phyloP scores from a whole-genome alignment of 2,329 filamentous ascomycete species.

The Penicillium digitatum region DNA sequence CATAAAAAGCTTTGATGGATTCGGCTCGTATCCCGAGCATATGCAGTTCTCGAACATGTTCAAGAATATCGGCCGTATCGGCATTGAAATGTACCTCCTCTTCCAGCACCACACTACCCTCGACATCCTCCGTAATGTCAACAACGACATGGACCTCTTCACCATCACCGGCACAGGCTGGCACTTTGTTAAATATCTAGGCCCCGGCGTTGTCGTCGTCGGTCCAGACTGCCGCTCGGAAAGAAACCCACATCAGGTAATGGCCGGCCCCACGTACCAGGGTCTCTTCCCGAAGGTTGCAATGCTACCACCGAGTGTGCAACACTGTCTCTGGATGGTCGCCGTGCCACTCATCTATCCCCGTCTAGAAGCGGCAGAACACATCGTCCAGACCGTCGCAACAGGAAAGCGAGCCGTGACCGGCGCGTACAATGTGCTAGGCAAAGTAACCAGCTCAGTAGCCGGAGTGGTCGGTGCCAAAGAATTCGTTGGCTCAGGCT shows the following conservation, averaged over 20 bases:
- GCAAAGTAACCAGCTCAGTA: slow-evolving; percentile 90
- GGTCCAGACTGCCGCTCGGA: slow-evolving; percentile 91
- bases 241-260: slow-evolving; percentile 81
- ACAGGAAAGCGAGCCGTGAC: slow-evolving; percentile 97
- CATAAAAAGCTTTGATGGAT: slow-evolving; percentile 82
- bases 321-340: slow-evolving; percentile 96
- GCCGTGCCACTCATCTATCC: slow-evolving; percentile 90
- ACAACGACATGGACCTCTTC: slow-evolving; percentile 85
- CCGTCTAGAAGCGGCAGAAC: slow-evolving; percentile 84
- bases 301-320: slow-evolving; percentile 81
- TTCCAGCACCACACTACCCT: slow-evolving; percentile 98
- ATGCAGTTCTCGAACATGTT: slow-evolving; percentile 98
- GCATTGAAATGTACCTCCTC: slow-evolving; percentile 94
- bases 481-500: slow-evolving; percentile 85
- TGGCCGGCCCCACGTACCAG: slow-evolving; percentile 95
- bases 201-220: slow-evolving; percentile 82
- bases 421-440: slow-evolving; percentile 90
- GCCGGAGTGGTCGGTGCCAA: slow-evolving; percentile 95
- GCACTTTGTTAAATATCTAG: slow-evolving; percentile 97
- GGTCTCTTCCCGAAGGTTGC: slow-evolving; percentile 95
- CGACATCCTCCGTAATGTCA: slow-evolving; percentile 85
- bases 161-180: slow-evolving; percentile 95
- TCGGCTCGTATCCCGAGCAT: slow-evolving; percentile 93
- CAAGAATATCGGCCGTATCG: slow-evolving; percentile 94
- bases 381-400: slow-evolving; percentile 82